These are phyloP conservation scores for Sporothrix pallida DNA, from an alignment of 2,329 filamentous ascomycete species.

Conservation along the genomic window DNA sequence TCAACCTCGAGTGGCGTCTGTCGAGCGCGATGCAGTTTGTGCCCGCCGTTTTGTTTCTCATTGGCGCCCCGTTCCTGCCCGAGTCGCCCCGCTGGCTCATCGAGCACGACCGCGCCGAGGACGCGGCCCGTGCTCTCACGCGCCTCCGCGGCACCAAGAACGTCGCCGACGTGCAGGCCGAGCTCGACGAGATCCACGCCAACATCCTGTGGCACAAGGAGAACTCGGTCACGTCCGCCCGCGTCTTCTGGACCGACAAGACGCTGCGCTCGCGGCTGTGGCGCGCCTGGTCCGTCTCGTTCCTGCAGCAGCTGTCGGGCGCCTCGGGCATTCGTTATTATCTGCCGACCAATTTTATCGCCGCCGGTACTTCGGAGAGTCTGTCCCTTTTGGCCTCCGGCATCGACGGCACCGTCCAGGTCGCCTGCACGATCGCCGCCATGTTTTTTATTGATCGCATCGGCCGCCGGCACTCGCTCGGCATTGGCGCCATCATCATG, in stretches of 20 bases:
- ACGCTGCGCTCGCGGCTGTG: slow-evolving; percentile 46
- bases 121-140: slow-evolving; percentile 41
- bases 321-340: slow-evolving; percentile 49
- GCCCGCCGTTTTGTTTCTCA: slow-evolving; percentile 44
- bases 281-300: slow-evolving; percentile 45
- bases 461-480: slow-evolving; percentile 44
- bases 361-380: slow-evolving; percentile 43
- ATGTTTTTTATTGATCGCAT: slow-evolving; percentile 45
- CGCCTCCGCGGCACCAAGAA: slow-evolving; percentile 42
- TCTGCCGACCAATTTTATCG: slow-evolving; percentile 46
- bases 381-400: slow-evolving; percentile 45
- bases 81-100: slow-evolving; percentile 48
- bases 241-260: slow-evolving; percentile 44
- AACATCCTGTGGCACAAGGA: slow-evolving; percentile 44
- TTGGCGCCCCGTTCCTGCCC: slow-evolving; percentile 44
- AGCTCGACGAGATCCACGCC: slow-evolving; percentile 44
- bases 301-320: slow-evolving; percentile 48
- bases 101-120: slow-evolving; percentile 42
- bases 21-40: slow-evolving; percentile 46
- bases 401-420: slow-evolving; percentile 46
- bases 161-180: slow-evolving; percentile 41
- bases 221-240: slow-evolving; percentile 39
- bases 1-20: slow-evolving; percentile 45
- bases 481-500: slow-evolving; percentile 45
- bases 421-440: slow-evolving; percentile 46